Base-by-base conservation (phyloP, 2,329 filamentous ascomycete genomes). In the Clarireedia sp. region DNA sequence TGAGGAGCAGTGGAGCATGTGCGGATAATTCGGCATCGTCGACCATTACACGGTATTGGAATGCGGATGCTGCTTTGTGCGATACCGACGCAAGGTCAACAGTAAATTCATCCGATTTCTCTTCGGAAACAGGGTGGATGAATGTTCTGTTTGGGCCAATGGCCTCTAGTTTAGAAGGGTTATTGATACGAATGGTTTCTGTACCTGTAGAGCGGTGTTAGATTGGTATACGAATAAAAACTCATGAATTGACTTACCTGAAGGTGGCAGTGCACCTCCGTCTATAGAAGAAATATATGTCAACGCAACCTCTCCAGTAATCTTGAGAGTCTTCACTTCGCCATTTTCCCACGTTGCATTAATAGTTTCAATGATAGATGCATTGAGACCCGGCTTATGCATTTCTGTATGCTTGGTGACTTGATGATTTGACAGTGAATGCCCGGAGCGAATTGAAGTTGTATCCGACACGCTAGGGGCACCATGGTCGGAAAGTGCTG, bases 91-190 rank as follows among this genome's bases (percentile, higher is more conserved):
- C 49, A n/a, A 94, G 73, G 59, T 91, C 82, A 33, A 99, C 74
- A 0, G 76, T 81, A 72, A 95, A 99, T 67, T 92, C 86, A 57
- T 95, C 91, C 3, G 86, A 79, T 56, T 80, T 83, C 9, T 86
- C 82, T 1, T 77, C 67, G 1, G 75, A 72, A 5, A 80, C 76
- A 62, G 90, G 86, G 33, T 85, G 82, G 51, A 97, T 84, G 71
- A 97, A 95, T 56, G 90, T 88, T 44, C 90, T 89, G 69, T 99
- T 99, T 1, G 91, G 90, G 0, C 90, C 91, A 55, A 99, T 91
- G 66, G 89, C 90, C 65, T 97, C 94, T 5, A 99, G 79, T n/a
- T 81, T 79, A 9, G 85, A 73, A 21, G 50, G 46, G 38, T 53
- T 57, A 24, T 55, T 55, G 36, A 62, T 61, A 16, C 57, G 54